A percentile compares a stretch with the other conserved stretches of the same genome.
Conservation (phyloP, 225 moss, liverwort and hornwort species). For the Lunularia cruciata region DNA sequence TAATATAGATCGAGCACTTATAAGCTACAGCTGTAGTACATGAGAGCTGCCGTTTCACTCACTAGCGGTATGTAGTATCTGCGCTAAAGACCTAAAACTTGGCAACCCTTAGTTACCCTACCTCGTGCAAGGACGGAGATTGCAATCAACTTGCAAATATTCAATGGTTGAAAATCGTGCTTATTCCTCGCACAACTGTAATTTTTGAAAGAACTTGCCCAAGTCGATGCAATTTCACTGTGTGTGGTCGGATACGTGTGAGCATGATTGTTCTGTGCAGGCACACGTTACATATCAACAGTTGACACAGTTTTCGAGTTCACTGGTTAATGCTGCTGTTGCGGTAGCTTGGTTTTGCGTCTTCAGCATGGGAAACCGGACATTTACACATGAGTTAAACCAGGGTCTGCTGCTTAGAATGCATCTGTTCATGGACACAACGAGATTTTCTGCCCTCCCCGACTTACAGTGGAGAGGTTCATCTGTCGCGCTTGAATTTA, state of each 20-base stretch:
- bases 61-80: no score
- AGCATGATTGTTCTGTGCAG: neutral
- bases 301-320: slow-evolving; percentile 3
- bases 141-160: slow-evolving; percentile 4
- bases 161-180: slow-evolving; percentile 10
- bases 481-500: neutral
- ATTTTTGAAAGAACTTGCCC: neutral
- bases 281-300: slow-evolving; percentile 1
- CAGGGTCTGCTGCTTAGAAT: neutral
- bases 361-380: neutral
- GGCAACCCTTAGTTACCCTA: neutral
- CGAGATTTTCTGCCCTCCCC: neutral
- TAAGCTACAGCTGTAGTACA: no score
- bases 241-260: slow-evolving; percentile 8
- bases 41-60: no score
- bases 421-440: neutral
- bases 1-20: no score
- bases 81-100: no score
- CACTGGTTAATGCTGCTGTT: neutral
- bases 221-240: neutral
- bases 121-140: slow-evolving; percentile 5
- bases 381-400: neutral
- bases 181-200: neutral
- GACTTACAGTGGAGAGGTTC: neutral
- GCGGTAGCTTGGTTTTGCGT: neutral